A percentile compares a stretch with the other conserved stretches of the same genome.
Evolutionary conservation across 495 filamentous ascomycete genomes (phyloP).

Genomic region (Daldinia grandis): DNA sequence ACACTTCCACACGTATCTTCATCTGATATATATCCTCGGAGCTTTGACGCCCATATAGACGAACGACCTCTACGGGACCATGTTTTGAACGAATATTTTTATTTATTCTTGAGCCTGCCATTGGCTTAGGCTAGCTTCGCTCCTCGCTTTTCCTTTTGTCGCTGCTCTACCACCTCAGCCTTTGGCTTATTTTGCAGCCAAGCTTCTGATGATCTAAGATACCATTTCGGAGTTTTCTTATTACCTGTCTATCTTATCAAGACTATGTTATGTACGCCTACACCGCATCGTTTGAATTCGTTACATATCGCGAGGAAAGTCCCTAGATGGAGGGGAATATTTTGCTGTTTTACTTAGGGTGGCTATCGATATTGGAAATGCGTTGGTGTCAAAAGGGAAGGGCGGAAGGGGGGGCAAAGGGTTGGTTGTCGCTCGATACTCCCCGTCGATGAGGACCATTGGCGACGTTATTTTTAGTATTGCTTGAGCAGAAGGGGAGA

Average conservation of each 20-base stretch:
- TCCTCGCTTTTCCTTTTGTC: constrained; percentile 16
- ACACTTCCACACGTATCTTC: constrained; percentile 12
- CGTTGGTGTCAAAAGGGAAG: constrained; percentile 28
- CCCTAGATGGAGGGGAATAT: constrained; percentile 26
- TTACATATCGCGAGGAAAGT: constrained; percentile 9
- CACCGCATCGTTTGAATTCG: constrained; percentile 24
- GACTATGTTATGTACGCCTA: constrained; percentile 27
- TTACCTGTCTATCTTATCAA: constrained; percentile 27
- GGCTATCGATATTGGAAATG: constrained; percentile 31
- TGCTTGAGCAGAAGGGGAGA: constrained; percentile 15
- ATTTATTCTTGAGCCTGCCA: constrained; percentile 18
- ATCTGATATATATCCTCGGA: constrained; percentile 17
- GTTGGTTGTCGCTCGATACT: constrained; percentile 16
- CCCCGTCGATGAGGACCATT: constrained; percentile 8
- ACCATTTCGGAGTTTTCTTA: constrained; percentile 38
- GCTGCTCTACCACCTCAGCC: constrained; percentile 3
- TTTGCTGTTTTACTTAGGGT: constrained; percentile 22
- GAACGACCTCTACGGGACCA: constrained; percentile 38
- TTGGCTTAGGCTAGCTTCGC: constrained; percentile 3
- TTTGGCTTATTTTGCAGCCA: constrained; percentile 10
- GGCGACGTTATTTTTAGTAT: constrained; percentile 8
- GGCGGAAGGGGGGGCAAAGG: constrained; percentile 1
- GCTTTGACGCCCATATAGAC: constrained; percentile 29
- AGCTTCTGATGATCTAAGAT: constrained; percentile 36
- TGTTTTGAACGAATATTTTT: constrained; percentile 39